Evolutionary conservation across 2,329 filamentous ascomycete genomes (phyloP).

Genomic region (Fusarium vanettenii): DNA sequence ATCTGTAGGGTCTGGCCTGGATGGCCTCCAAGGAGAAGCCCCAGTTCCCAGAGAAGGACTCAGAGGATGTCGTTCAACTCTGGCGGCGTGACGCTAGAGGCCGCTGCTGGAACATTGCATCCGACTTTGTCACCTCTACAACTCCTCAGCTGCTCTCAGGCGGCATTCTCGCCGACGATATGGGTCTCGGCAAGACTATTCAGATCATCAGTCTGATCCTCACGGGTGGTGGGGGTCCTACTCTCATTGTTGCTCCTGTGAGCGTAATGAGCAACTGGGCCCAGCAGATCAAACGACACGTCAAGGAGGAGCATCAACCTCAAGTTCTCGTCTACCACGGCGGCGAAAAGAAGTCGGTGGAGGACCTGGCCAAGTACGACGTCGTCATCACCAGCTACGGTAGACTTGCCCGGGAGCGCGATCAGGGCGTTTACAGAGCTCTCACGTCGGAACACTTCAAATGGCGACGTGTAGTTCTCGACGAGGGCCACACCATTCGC

Average conservation of each 20-base stretch:
- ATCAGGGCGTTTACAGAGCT: constrained; percentile 55
- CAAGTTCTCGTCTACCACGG: constrained; percentile 82
- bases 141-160: constrained; percentile 77
- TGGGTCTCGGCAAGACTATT: constrained; percentile 91
- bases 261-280: constrained; percentile 94
- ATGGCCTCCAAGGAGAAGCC: constrained; percentile 82
- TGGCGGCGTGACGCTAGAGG: constrained; percentile 71
- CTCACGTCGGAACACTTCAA: constrained; percentile 57
- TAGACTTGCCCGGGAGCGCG: constrained; percentile 75
- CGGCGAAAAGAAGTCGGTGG: constrained; percentile 63
- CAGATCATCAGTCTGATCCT: constrained; percentile 86
- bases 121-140: constrained; percentile 68
- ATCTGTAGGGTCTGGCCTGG: constrained; percentile 79
- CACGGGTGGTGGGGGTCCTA: constrained; percentile 66
- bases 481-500: constrained; percentile 86
- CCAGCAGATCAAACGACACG: constrained; percentile 80
- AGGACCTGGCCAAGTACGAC: constrained; percentile 73
- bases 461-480: constrained; percentile 84
- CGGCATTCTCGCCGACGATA: constrained; percentile 88
- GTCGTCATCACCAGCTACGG: constrained; percentile 89
- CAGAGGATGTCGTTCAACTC: constrained; percentile 75
- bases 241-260: constrained; percentile 84
- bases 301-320: constrained; percentile 71
- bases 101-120: constrained; percentile 70
- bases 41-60: constrained; percentile 67